Evolutionary conservation across 176 grass and related monocot species (phyloP).

Genomic region (Secale cereale): DNA sequence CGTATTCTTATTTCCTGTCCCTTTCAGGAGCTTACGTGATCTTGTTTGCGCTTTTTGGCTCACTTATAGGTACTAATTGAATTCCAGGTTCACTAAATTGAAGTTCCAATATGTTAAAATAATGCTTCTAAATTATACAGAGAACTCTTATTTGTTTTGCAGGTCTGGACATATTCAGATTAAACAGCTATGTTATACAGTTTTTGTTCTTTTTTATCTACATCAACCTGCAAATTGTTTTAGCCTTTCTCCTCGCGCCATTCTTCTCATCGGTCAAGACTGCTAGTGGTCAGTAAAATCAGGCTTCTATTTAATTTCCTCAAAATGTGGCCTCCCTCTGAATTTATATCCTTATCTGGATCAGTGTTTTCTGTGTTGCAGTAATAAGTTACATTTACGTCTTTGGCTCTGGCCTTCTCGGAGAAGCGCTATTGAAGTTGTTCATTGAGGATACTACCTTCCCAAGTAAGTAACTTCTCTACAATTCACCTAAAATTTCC

Average conservation of each 20-base stretch:
- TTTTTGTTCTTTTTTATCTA: constrained; percentile 63
- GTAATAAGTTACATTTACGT: constrained; percentile 60
- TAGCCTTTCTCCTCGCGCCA: constrained; percentile 47
- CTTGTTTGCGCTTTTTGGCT: constrained; percentile 53
- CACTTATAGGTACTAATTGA: constrained; percentile 45
- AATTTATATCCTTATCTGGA: constrained; percentile 2
- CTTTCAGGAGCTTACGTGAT: constrained; percentile 47
- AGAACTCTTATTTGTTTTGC: constrained; percentile 5
- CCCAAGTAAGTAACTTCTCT: constrained; percentile 39
- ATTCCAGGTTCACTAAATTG: background rate
- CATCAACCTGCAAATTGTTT: constrained; percentile 57
- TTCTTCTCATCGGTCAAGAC: constrained; percentile 59
- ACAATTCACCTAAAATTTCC: background rate
- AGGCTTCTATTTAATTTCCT: background rate
- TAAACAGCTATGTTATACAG: constrained; percentile 54
- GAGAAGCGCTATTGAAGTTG: constrained; percentile 30
- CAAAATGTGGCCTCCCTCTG: background rate
- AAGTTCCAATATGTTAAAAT: background rate
- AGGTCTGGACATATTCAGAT: constrained; percentile 59
- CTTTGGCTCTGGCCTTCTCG: constrained; percentile 50
- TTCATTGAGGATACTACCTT: constrained; percentile 51
- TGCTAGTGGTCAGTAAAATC: constrained; percentile 39
- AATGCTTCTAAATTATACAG: background rate
- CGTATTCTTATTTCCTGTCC: constrained; percentile 54
- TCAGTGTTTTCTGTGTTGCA: background rate